Evolutionary conservation across 176 grass and related monocot genomes (phyloP), one percentile per base, ranked within the genome.

Genomic region (Aegilops umbellulata): DNA sequence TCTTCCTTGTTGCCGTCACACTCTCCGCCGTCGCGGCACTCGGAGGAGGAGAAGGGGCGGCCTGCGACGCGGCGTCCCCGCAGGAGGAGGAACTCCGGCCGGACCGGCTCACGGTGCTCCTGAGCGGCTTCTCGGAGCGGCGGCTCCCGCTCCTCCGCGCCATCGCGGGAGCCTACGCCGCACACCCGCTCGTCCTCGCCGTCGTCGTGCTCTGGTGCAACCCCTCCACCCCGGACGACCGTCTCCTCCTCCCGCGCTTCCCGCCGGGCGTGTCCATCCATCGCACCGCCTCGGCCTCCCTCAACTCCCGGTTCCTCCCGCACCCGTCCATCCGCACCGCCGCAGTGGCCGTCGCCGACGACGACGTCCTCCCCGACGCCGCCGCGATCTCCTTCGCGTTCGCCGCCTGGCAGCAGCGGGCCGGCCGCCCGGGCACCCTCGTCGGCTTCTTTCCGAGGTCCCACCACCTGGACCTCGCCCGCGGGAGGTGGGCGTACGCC

Each of bases 261-360:
- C 87, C 84, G 17, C 76, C 79, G n/a, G n/a, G 47, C 30, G 86
- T 95, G 71, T 22, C 84, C 22, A 70, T 95, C 64, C 74, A 80
- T 76, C 89, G 87, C 70, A 79, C 86, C 29, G 61, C 92, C 49
- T 89, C 92, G 31, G 8, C 86, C 8, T 95, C 94, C 71, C 93
- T 98, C 81, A 98, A 98, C 90, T 69, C 83, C 29, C 94, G 94
- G 30, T 98, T 98, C 93, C 82, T 98, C 39, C 97, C 94, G 10
- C 91, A 82, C 26, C 41, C 81, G 1, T 10, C 86, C 74, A 91
- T 98, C 81, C 90, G 60, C 79, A 96, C 94, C 23, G 79, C 82
- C 16, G 86, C 88, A 2, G 85, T 96, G 1, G 92, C 87, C 15
- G 57, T 96, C 14, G 91, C 81, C 4, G 94, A 96, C 10, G 97